Conservation (phyloP, 495 filamentous ascomycete species). For the Neurospora sp. region DNA sequence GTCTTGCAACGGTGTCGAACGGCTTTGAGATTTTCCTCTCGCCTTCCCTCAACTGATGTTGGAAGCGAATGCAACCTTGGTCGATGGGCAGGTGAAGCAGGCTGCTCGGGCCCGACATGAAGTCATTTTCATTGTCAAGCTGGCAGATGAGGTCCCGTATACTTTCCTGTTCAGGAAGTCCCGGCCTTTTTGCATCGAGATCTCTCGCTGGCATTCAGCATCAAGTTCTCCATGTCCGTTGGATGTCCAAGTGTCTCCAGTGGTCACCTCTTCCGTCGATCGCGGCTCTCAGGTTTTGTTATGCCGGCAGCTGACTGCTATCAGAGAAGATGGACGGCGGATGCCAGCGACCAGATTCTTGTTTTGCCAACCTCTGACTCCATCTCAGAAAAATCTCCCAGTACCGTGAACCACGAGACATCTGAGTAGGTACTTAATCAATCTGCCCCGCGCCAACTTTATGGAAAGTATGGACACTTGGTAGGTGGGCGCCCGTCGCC, state of each 20-base stretch:
- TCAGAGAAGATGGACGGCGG: not conserved
- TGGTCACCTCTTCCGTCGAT: not conserved
- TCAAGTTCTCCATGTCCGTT: not conserved
- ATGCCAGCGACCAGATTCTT: not conserved
- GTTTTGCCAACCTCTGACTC: not conserved
- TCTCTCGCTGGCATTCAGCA: not conserved
- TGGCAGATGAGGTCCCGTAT: too few species aligned
- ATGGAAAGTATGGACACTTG: not conserved
- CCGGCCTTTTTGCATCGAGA: too few species aligned
- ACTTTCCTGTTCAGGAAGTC: too few species aligned
- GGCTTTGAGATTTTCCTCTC: not conserved
- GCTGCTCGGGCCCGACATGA: not conserved
- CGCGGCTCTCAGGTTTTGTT: not conserved
- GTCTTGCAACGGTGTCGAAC: not conserved
- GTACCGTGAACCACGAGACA: not conserved
- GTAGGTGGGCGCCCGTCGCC: not conserved
- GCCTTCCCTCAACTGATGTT: not conserved
- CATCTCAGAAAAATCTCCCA: not conserved
- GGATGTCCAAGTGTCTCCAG: not conserved
- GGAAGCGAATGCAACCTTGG: not conserved
- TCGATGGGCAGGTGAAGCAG: not conserved
- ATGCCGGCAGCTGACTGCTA: too few species aligned
- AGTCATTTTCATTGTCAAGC: not conserved
- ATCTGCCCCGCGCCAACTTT: not conserved
- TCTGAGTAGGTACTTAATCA: not conserved